Evolutionary conservation across 129 eudicot genomes (phyloP).

Genomic region (Tagetes erecta): DNA sequence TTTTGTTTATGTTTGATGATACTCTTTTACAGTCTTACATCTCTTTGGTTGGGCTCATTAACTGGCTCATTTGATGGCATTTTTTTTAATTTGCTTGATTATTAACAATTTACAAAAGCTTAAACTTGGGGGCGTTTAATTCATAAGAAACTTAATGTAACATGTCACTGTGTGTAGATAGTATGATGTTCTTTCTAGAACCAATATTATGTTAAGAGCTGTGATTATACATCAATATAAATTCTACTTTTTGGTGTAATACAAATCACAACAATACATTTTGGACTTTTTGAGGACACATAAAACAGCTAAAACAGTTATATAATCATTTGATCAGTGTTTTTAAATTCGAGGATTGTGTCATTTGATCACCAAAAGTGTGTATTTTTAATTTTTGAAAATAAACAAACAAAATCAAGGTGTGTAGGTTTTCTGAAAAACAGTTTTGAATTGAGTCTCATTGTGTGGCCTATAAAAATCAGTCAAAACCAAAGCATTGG

Average conservation of each 20-base stretch:
- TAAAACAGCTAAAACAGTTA: too few relatives aligned
- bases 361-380: neutral
- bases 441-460: neutral
- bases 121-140: neutral
- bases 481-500: neutral
- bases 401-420: neutral
- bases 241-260: too few relatives aligned
- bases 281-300: too few relatives aligned
- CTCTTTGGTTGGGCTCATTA: slow-evolving; percentile 25
- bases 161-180: too few relatives aligned
- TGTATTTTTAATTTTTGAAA: neutral
- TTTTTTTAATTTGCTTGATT: slow-evolving; percentile 12
- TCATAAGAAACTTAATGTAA: too few relatives aligned
- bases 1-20: slow-evolving; percentile 7
- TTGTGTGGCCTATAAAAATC: neutral
- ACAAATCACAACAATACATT: too few relatives aligned
- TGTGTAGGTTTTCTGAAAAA: neutral
- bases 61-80: slow-evolving; percentile 2
- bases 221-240: too few relatives aligned
- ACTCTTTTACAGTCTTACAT: neutral
- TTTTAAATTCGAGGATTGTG: neutral
- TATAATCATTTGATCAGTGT: too few relatives aligned
- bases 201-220: too few relatives aligned
- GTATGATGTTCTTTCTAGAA: too few relatives aligned
- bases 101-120: neutral